A percentile compares a stretch with the other conserved stretches of the same genome.
These are phyloP conservation scores for Ilex aquifolium DNA, from an alignment of 257 asterid species.

Conservation along the genomic window DNA sequence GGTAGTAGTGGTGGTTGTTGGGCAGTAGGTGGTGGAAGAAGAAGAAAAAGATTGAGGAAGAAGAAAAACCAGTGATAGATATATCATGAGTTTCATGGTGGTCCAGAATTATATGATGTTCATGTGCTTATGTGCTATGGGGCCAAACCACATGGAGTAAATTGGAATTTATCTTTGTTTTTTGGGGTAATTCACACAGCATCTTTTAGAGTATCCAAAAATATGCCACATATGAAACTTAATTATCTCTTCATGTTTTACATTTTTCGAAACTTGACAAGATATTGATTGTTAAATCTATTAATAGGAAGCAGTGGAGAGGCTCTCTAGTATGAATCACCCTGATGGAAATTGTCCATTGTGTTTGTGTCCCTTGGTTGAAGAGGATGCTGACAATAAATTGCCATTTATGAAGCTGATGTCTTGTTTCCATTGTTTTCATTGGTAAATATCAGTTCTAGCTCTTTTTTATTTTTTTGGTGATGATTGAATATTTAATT, in stretches of 20 bases:
- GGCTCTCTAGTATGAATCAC: slow-evolving; percentile 85
- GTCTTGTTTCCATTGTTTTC: slow-evolving; percentile 99
- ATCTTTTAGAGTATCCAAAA: too few relatives aligned
- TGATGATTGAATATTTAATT: slow-evolving; percentile 3
- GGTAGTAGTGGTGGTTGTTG: too few relatives aligned
- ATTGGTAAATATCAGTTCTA: slow-evolving; percentile 46
- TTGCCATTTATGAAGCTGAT: slow-evolving; percentile 88
- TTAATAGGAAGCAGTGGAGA: slow-evolving; percentile 88
- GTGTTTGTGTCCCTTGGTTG: slow-evolving; percentile 75
- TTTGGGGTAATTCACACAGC: too few relatives aligned
- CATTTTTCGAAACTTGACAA: not conserved
- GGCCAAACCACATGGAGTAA: not conserved
- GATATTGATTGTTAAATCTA: slow-evolving; percentile 19
- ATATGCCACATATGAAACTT: not conserved
- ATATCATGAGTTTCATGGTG: too few relatives aligned
- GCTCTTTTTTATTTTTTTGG: slow-evolving; percentile 2
- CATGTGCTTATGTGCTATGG: too few relatives aligned
- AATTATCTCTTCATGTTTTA: not conserved
- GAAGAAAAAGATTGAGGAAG: too few relatives aligned
- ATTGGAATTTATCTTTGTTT: not conserved
- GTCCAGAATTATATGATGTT: too few relatives aligned
- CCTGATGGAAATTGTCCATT: slow-evolving; percentile 93
- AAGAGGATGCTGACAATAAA: slow-evolving; percentile 42
- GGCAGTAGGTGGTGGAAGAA: too few relatives aligned
- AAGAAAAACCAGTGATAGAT: too few relatives aligned